phyloP scores from a whole-genome alignment of 2,329 filamentous ascomycete species.

The Trichocomaceae sp. region DNA sequence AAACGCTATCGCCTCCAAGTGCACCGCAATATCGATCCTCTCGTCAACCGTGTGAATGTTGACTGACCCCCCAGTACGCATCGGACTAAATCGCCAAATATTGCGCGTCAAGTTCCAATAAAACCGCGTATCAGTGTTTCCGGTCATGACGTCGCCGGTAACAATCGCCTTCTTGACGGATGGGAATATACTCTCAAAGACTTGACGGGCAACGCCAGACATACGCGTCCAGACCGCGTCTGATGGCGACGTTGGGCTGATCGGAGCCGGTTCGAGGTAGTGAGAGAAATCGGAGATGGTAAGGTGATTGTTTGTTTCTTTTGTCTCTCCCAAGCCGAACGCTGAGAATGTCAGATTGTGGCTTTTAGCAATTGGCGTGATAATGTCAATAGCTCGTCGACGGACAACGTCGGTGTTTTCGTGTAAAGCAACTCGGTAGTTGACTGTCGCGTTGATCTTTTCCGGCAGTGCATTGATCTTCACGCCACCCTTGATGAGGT shows the following conservation, averaged over 20 bases:
- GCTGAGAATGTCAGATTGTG: conserved; percentile 38
- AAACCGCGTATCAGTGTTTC: conserved; percentile 49
- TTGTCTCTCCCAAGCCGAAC: conserved; percentile 24
- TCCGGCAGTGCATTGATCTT: conserved; percentile 56
- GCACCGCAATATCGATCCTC: conserved; percentile 37
- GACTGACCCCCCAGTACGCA: conserved; percentile 37
- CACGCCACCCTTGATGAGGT: conserved; percentile 49
- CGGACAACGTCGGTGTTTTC: conserved; percentile 44
- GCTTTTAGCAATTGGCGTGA: conserved; percentile 43
- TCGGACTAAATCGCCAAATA: conserved; percentile 48
- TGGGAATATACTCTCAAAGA: conserved; percentile 25
- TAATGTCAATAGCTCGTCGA: conserved; percentile 42
- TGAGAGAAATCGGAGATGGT: conserved; percentile 25
- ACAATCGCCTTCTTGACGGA: conserved; percentile 32
- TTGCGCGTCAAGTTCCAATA: conserved; percentile 49
- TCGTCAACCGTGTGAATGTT: conserved; percentile 50
- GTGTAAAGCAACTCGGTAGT: conserved; percentile 53
- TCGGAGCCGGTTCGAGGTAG: conserved; percentile 26
- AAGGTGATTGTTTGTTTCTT: conserved; percentile 22
- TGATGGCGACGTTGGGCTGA: conserved; percentile 21
- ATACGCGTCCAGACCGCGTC: conserved; percentile 32
- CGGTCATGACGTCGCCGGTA: conserved; percentile 45
- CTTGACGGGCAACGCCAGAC: conserved; percentile 34
- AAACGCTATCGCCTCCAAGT: conserved; percentile 38
- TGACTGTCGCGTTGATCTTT: conserved; percentile 47